Evolutionary conservation across 129 eudicot species (phyloP).

Genomic region (sunflower (Helianthus annuus)): HanXRQr2.0-SUNRISE NC_035442.2:126801801-126802300

Average conservation of each 20-base stretch:
- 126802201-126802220: neutral
- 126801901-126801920: too few relatives aligned
- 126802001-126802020: too few relatives aligned
- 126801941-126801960: too few relatives aligned
- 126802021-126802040: neutral
- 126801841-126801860: neutral
- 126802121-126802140: slow-evolving; percentile 3
- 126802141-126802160: slow-evolving; percentile 21
- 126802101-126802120: slow-evolving; percentile 7
- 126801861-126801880: too few relatives aligned
- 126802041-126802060: neutral
- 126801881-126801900: too few relatives aligned
- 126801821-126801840: slow-evolving; percentile 12
- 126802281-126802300: too few relatives aligned
- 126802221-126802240: too few relatives aligned
- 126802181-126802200: slow-evolving; percentile 16
- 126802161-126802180: slow-evolving; percentile 16
- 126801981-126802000: too few relatives aligned
- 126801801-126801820: slow-evolving; percentile 22
- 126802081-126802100: slow-evolving; percentile 1
- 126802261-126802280: too few relatives aligned
- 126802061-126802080: neutral
- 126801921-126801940: too few relatives aligned
- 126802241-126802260: too few relatives aligned
- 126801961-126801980: too few relatives aligned